A percentile compares a stretch with the other conserved stretches of the same genome.
Conservation (phyloP, 176 grass and related monocot species). For the Oryza meridionalis region DNA sequence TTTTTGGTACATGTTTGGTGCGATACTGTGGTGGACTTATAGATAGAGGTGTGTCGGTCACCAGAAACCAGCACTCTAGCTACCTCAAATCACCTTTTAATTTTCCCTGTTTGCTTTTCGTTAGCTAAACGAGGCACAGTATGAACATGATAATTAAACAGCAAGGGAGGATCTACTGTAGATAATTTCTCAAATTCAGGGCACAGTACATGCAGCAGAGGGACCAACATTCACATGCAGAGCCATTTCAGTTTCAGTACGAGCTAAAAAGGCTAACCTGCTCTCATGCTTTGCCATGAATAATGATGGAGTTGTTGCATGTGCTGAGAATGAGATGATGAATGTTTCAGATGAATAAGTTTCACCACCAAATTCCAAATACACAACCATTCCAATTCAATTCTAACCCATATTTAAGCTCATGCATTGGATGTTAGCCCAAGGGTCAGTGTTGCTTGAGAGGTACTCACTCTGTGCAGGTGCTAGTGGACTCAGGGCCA, state of each 20-base stretch:
- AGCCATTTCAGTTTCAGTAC: not conserved
- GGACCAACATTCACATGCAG: not conserved
- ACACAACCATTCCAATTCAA: too few relatives aligned
- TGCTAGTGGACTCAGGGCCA: too few relatives aligned
- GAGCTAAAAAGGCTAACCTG: not conserved
- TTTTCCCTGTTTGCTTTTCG: not conserved
- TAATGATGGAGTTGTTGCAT: not conserved
- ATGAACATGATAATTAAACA: not conserved
- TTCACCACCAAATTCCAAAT: constrained; percentile 25
- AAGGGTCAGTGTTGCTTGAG: too few relatives aligned
- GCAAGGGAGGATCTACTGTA: not conserved
- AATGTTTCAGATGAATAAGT: not conserved
- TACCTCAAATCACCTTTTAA: not conserved
- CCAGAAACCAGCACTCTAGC: constrained; percentile 39
- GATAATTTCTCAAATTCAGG: constrained; percentile 6
- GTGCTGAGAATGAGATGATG: not conserved
- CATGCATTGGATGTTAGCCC: too few relatives aligned
- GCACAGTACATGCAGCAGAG: not conserved
- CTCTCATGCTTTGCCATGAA: not conserved
- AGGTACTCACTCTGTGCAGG: too few relatives aligned
- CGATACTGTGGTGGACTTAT: constrained; percentile 6
- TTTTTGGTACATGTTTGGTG: constrained; percentile 17
- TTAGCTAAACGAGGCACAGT: constrained; percentile 7
- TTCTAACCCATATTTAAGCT: too few relatives aligned
- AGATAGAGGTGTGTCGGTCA: constrained; percentile 42